Evolutionary conservation across 2,329 filamentous ascomycete species (phyloP), one percentile per base, ranked within the genome.

Genomic region (Parascedosporium putredinis): DNA sequence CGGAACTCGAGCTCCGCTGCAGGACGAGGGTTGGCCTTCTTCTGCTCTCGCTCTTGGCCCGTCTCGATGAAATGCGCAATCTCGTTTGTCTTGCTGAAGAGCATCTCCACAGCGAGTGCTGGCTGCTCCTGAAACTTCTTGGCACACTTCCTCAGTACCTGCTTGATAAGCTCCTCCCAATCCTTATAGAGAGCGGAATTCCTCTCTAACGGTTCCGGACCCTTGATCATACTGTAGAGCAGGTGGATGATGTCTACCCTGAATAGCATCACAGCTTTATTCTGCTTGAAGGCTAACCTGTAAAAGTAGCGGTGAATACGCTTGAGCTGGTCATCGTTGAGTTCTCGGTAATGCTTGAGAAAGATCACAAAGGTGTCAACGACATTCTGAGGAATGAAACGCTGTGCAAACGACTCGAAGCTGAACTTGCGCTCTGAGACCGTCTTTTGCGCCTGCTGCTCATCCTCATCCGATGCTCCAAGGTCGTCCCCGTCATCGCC

Each of bases 231-330:
- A 60, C 81, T 84, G 62, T 95, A 83, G 46, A 98, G 83, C 1
- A 97, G 74, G 40, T 86, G 81, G 44, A 98, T 80, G 31, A 96
- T 95, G 62, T 97, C 93, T 4, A 95, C 79, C 8, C 91, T 81
- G 66, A 89, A 97, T 1, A 98, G 74, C 69, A 96, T 79, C 20
- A 96, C 83, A 51, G 83, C 83, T 70, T 93, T 83, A 44, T 96
- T 88, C 64, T 95, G 86, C 67, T 97, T 98, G 72, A 97, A 97
- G 0, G 89, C 89, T 9, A 95, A 75, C 0, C 91, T 84, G 60
- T 97, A 94, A 60, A 98, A 90, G 64, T 91, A 98, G 5, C 93
- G 84, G 67, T 97, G 93, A 10, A 84, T 84, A 5, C 93, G 82
- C 69, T 97, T 97, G 33, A 97, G 71, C 62, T 98, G 93, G 33